phyloP scores from a whole-genome alignment of 805 yeast species.

The Zygosaccharomyces kombuchaensis region DNA sequence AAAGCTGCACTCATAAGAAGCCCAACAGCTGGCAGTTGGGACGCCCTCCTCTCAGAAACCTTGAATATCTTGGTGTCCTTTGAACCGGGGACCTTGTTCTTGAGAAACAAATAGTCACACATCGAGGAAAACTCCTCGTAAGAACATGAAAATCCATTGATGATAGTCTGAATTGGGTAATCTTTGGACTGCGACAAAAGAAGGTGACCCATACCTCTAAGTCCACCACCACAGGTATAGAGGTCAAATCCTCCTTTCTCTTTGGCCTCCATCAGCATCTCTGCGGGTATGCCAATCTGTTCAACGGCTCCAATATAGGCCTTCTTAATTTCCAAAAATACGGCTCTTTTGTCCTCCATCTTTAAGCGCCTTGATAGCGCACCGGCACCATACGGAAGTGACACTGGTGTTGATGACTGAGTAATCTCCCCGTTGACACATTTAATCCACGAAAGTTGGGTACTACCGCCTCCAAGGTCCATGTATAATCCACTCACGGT shows the following conservation, averaged over 20 bases:
- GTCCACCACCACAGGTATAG: constrained; percentile 71
- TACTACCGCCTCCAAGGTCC: constrained; percentile 71
- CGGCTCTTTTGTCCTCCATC: constrained; percentile 44
- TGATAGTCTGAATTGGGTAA: constrained; percentile 66
- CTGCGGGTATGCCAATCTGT: constrained; percentile 49
- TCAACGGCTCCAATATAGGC: constrained; percentile 49
- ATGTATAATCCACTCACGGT: constrained; percentile 62
- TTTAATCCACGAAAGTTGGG: constrained; percentile 66
- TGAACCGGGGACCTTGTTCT: constrained; percentile 43
- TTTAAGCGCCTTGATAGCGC: constrained; percentile 54
- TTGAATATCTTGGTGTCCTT: constrained; percentile 49
- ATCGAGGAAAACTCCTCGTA: constrained; percentile 47
- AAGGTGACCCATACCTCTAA: constrained; percentile 64
- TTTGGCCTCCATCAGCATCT: constrained; percentile 47
- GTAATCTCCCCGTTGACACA: constrained; percentile 51
- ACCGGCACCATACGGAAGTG: constrained; percentile 72
- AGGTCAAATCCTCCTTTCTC: constrained; percentile 57
- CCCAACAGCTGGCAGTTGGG: constrained; percentile 68
- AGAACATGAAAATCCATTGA: constrained; percentile 63
- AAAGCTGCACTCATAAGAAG: constrained; percentile 57
- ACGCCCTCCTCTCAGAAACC: constrained; percentile 60
- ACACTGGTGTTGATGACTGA: constrained; percentile 54
- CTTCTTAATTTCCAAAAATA: constrained; percentile 49
- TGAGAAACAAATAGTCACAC: constrained; percentile 49
- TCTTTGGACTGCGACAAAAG: constrained; percentile 47